phyloP scores from a whole-genome alignment of 257 asterid species.

The Ilex asprella region DNA sequence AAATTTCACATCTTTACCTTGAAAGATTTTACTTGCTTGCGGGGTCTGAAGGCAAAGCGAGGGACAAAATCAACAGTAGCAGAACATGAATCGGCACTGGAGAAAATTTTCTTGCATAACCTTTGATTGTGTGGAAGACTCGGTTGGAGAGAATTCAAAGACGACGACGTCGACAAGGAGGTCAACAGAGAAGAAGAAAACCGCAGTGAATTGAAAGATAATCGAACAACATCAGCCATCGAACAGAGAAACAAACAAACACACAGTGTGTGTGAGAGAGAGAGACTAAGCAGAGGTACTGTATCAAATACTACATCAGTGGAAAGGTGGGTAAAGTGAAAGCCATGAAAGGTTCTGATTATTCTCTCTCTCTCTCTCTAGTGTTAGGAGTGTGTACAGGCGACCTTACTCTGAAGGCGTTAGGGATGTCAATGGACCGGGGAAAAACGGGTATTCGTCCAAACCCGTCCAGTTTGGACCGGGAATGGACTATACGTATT shows the following conservation, averaged over 20 bases:
- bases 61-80: not conserved
- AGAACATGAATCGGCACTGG: not conserved
- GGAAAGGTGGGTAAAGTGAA: not conserved
- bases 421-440: too few relatives aligned
- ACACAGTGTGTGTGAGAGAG: not conserved
- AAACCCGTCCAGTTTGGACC: too few relatives aligned
- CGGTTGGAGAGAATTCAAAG: not conserved
- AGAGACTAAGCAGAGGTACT: not conserved
- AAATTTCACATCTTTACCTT: not conserved
- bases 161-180: not conserved
- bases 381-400: too few relatives aligned
- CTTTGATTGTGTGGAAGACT: not conserved
- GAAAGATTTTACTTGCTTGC: not conserved
- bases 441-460: too few relatives aligned
- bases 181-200: not conserved
- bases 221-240: not conserved
- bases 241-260: not conserved
- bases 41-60: not conserved
- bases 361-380: too few relatives aligned
- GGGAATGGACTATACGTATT: too few relatives aligned
- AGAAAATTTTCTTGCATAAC: not conserved
- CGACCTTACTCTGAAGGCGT: too few relatives aligned
- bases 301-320: not conserved
- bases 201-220: not conserved
- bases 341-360: not conserved